phyloP scores from a whole-genome alignment of 345 rosid species.

The Boechera divaricarpa region DNA sequence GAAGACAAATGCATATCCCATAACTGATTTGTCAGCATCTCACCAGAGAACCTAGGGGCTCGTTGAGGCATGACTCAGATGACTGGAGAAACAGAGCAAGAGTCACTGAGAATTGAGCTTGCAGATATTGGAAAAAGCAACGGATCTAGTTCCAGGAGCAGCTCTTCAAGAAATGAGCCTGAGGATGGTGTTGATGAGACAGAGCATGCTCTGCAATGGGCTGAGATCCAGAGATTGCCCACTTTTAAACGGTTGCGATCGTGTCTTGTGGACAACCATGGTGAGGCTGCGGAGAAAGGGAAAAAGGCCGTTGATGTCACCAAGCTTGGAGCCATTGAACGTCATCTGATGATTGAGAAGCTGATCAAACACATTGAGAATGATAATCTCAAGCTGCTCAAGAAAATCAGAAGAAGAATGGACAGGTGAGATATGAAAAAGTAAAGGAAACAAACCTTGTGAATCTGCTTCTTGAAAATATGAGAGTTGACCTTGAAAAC shows the following conservation, averaged over 20 bases:
- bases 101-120: slow-evolving; percentile 55
- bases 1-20: not conserved
- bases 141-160: slow-evolving; percentile 54
- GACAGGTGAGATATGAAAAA: slow-evolving; percentile 50
- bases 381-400: slow-evolving; percentile 65
- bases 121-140: slow-evolving; percentile 60
- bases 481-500: slow-evolving; percentile 1
- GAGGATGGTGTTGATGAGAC: slow-evolving; percentile 39
- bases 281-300: slow-evolving; percentile 16
- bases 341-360: slow-evolving; percentile 62
- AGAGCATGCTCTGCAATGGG: slow-evolving; percentile 64
- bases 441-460: not conserved
- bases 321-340: slow-evolving; percentile 60
- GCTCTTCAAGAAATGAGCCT: slow-evolving; percentile 39
- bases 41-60: slow-evolving; percentile 1
- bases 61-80: slow-evolving; percentile 51
- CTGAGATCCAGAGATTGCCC: slow-evolving; percentile 71
- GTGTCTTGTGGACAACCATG: slow-evolving; percentile 51
- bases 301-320: slow-evolving; percentile 58
- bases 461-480: not conserved
- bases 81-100: slow-evolving; percentile 52
- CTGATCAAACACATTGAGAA: slow-evolving; percentile 70
- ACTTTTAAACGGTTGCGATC: slow-evolving; percentile 63
- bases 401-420: slow-evolving; percentile 56
- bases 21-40: not conserved